phyloP scores from a whole-genome alignment of 495 filamentous ascomycete genomes.

The Penicillium lagena region DNA sequence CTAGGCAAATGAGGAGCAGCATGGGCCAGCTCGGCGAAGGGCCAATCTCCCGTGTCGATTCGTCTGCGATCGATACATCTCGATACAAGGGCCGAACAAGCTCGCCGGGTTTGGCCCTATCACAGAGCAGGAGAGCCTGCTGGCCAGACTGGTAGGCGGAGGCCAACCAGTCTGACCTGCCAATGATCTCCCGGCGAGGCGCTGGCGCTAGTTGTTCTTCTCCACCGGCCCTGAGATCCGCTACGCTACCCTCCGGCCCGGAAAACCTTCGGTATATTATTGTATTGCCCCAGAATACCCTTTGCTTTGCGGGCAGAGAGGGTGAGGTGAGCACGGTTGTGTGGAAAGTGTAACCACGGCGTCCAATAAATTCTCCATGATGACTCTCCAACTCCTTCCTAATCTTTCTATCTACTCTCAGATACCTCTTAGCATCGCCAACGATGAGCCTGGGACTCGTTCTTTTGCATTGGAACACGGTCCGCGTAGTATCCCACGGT shows the following conservation, averaged over 20 bases:
- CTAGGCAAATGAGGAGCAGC: slow-evolving; percentile 18
- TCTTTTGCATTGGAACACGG: slow-evolving; percentile 3
- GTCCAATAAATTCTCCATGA: background rate
- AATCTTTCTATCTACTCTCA: background rate
- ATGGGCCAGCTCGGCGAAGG: slow-evolving; percentile 12
- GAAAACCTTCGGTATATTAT: slow-evolving; percentile 21
- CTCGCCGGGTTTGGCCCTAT: slow-evolving; percentile 11
- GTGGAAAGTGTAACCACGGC: background rate
- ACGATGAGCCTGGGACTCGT: too few species aligned
- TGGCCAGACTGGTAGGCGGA: slow-evolving; percentile 8
- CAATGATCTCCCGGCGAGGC: slow-evolving; percentile 1
- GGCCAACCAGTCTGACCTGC: too few species aligned
- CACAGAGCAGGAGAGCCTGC: slow-evolving; percentile 10
- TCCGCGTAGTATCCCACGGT: slow-evolving; percentile 2
- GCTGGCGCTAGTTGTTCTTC: slow-evolving; percentile 8
- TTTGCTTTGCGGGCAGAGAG: too few species aligned
- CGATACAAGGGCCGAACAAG: slow-evolving; percentile 25
- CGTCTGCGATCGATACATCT: slow-evolving; percentile 9
- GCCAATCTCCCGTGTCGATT: slow-evolving; percentile 14
- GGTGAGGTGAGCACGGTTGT: slow-evolving; percentile 10
- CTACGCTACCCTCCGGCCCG: slow-evolving; percentile 25
- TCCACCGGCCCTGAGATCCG: slow-evolving; percentile 9
- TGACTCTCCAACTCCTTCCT: background rate
- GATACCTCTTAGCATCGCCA: too few species aligned
- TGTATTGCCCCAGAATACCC: too few species aligned